Conservation (phyloP, 306 rosid genomes). For the Prunus kanzakura region DNA sequence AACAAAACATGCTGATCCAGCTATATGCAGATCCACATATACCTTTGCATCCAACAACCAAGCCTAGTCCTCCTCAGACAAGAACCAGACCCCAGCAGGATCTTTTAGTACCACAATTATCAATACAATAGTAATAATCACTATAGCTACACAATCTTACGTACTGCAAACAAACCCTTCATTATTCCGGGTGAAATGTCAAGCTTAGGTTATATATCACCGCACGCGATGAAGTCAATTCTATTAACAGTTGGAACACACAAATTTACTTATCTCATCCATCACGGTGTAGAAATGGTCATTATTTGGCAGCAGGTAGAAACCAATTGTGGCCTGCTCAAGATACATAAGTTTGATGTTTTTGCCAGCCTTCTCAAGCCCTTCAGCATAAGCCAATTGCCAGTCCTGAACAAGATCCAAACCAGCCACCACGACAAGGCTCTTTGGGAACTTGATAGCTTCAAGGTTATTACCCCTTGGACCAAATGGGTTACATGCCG, state of each 20-base stretch:
- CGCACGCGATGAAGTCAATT: constrained; percentile 43
- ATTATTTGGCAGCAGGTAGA: constrained; percentile 88
- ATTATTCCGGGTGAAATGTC: constrained; percentile 23
- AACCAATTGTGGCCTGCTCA: constrained; percentile 88
- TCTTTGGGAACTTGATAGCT: constrained; percentile 75
- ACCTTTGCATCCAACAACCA: constrained; percentile 29
- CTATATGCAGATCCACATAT: constrained; percentile 47
- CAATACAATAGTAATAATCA: constrained; percentile 49
- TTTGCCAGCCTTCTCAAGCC: constrained; percentile 76
- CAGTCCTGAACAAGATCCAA: constrained; percentile 92
- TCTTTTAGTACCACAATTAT: constrained; percentile 41
- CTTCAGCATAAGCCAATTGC: constrained; percentile 86
- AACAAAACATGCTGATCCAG: constrained; percentile 40
- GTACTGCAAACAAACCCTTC: constrained; percentile 37
- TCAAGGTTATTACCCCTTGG: constrained; percentile 58
- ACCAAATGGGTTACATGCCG: constrained; percentile 93
- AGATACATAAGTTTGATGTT: constrained; percentile 63
- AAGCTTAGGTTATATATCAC: constrained; percentile 42
- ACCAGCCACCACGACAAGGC: constrained; percentile 96
- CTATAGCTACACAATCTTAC: constrained; percentile 68
- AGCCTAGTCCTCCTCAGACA: constrained; percentile 23
- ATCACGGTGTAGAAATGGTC: constrained; percentile 76
- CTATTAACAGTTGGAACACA: constrained; percentile 65
- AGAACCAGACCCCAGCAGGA: constrained; percentile 48
- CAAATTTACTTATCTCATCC: constrained; percentile 86